Base-by-base conservation (phyloP, 2,329 filamentous ascomycete genomes). In the Rhytidhysteron rufulum region DNA sequence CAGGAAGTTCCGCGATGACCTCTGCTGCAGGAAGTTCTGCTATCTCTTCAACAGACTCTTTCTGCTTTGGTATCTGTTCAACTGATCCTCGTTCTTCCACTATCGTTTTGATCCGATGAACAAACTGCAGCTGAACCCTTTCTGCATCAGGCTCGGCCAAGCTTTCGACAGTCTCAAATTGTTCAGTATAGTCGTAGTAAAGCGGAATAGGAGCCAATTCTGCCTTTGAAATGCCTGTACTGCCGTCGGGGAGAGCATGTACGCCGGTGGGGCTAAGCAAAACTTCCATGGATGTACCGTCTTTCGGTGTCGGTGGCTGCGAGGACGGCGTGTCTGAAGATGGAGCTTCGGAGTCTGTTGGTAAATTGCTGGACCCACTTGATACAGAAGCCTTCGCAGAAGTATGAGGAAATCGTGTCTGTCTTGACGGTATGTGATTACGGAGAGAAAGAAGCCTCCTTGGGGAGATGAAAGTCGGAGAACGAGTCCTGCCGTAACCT, bases 291-390 rank as follows among this genome's bases (percentile, higher is more conserved):
- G 61, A 55, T 13, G 50, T 56, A 11, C 55, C 49, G 43, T 69
- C 62, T 35, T 59, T 62, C 0, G 71, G 70, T 6, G 70, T 73
- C 18, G 66, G 62, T 15, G 69, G 69, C 5, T 55, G 56, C n/a
- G 65, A 63, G 2, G 63, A 67, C 25, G 66, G 60, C 31, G 65
- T 60, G 42, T 72, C 69, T 2, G 69, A 72, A 1, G 69, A 72
- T 11, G 66, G 65, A 5, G 60, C 55, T 11, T 68, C 63, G 1
- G 59, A 57, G 31, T 70, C 65, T 4, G 62, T 63, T 39, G 65
- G 58, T 34, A 50, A 46, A 30, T 54, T 60, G 11, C 48, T 59
- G 16, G 52, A 60, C 15, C 52, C 48, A 38, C 60, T 62, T n/a
- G 57, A 63, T 30, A 50, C 39, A 2, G 60, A 62, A 15, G 47